Base-by-base conservation (phyloP, 2,329 filamentous ascomycete species). In the Colletotrichum sp. region DNA sequence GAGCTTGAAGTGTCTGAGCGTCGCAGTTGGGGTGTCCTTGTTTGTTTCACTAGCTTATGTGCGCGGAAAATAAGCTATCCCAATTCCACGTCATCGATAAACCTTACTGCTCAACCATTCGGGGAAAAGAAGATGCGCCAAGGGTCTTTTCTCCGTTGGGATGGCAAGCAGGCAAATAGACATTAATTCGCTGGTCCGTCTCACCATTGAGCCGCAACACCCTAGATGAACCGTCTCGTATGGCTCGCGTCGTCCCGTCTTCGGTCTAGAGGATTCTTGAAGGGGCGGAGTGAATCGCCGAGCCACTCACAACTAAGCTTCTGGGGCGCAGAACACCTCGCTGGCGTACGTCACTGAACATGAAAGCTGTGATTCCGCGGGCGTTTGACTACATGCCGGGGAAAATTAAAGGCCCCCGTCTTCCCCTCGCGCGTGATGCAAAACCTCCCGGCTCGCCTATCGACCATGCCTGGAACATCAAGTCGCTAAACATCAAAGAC, bases 181-280 rank as follows among this genome's bases (percentile, higher is more conserved):
- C 28, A 52, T 12, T 49, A 13, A 57, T 72, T 72, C 32, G 69
- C 63, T n/a, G 8, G 36, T 63, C 55, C 69, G 63, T 72, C 73
- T 68, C 69, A 64, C 55, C 62, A 64, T 32, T 9, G 26, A 24
- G 62, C 39, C 15, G n/a, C 15, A 24, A 12, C 13, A 49, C 30
- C 69, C 71, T 57, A 44, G 69, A 72, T 24, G 69, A 72, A 57
- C 63, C 30, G 30, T 21, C 15, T 72, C 34, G 21, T 63, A 49
- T 72, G 55, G 69, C 55, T 65, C 65, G 60, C 73, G 15, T 65
- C 73, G 21, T 75, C 73, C 36, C 55, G 55, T 72, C 57, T 75
- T 59, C 63, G 63, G 69, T 28, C 30, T n/a, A 55, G 30, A 63
- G 55, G 32, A 28, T 66, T 44, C 52, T 39, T 13, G 39, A 57